Evolutionary conservation across 257 asterid species (phyloP).

Genomic region (Schizonepeta tenuifolia): DNA sequence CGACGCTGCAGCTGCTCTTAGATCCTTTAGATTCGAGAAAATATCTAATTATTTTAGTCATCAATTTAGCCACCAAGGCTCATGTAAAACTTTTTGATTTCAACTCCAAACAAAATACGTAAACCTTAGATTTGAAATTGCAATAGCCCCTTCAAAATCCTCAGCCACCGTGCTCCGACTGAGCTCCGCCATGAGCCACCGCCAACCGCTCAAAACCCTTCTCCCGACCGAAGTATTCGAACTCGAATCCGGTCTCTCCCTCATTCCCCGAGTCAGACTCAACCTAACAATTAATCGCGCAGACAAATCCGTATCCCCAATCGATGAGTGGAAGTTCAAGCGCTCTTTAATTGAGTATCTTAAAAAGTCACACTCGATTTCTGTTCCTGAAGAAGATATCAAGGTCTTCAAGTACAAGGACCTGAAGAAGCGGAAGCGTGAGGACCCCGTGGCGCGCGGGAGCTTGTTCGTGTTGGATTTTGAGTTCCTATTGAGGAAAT

Average conservation of each 20-base stretch:
- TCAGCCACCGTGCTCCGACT: slow-evolving; percentile 24
- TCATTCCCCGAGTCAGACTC: slow-evolving; percentile 73
- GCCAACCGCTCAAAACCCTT: slow-evolving; percentile 31
- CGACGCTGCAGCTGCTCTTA: too few species aligned
- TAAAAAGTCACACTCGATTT: slow-evolving; percentile 54
- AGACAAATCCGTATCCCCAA: slow-evolving; percentile 73
- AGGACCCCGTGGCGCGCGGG: slow-evolving; percentile 90
- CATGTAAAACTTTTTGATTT: too few species aligned
- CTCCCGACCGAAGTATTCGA: slow-evolving; percentile 60
- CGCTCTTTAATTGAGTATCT: slow-evolving; percentile 75
- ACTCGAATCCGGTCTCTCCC: slow-evolving; percentile 70
- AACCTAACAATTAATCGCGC: slow-evolving; percentile 73
- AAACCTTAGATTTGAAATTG: not conserved
- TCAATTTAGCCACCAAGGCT: too few species aligned
- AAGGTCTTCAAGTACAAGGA: slow-evolving; percentile 62
- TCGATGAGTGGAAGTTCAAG: slow-evolving; percentile 96
- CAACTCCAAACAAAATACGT: too few species aligned
- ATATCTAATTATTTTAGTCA: too few species aligned
- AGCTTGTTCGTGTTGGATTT: slow-evolving; percentile 65
- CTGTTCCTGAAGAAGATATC: slow-evolving; percentile 65
- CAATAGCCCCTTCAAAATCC: slow-evolving; percentile 4
- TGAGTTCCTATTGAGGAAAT: slow-evolving; percentile 58
- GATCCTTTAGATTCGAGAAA: too few species aligned
- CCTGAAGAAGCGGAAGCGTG: slow-evolving; percentile 87
- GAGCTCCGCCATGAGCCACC: slow-evolving; percentile 51